Base-by-base conservation (phyloP, 1,284 basidiomycete species). In the Omphalotus olearius region DNA sequence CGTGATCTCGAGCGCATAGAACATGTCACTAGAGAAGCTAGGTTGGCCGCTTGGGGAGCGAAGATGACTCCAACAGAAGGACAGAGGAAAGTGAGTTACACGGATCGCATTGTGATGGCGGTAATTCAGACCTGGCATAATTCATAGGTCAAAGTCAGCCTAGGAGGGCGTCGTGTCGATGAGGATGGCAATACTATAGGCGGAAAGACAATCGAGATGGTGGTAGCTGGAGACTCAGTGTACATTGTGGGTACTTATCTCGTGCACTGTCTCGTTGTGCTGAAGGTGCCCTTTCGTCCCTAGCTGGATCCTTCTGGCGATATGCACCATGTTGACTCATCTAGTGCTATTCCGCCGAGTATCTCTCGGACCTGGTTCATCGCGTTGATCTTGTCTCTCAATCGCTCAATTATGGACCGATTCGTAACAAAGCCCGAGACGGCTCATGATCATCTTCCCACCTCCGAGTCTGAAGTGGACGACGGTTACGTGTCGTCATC, bases 1-100 rank as follows among this genome's bases (percentile, higher is more conserved):
- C 78, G 78, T 23, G 91, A 96, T 62, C 61, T 87, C 49, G 70
- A 71, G 46, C 80, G 85, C 33, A 83, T 98, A 41, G 79, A 86
- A 37, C 72, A 74, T 53, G 83, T 93, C 59, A 69, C 80, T 10
- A 64, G 64, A 41, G 74, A 84, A 40, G 93, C 92, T 13, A 78
- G 76, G 53, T 59, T 73, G 18, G 76, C 81, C 13, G 92, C 91
- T 13, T 92, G 91, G 84, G 88, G 88, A 10, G 73, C 83, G 4
- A 88, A 83, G 61, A 64, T 85, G 68, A 65, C 73, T 26, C 84
- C 82, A 2, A 48, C 75, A 25, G 73, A 75, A 57, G 85, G 83
- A 17, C 76, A 78, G 58, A 73, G 85, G 58, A 91, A 90, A 74
- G 87, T 83, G 48, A 16, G 73, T 52, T 4, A 48, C 28, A 40